Percentiles rank a stretch among this genome's conserved stretches.
Conservation (phyloP, 1,284 basidiomycete species). For the Puccinia novopanici region DNA sequence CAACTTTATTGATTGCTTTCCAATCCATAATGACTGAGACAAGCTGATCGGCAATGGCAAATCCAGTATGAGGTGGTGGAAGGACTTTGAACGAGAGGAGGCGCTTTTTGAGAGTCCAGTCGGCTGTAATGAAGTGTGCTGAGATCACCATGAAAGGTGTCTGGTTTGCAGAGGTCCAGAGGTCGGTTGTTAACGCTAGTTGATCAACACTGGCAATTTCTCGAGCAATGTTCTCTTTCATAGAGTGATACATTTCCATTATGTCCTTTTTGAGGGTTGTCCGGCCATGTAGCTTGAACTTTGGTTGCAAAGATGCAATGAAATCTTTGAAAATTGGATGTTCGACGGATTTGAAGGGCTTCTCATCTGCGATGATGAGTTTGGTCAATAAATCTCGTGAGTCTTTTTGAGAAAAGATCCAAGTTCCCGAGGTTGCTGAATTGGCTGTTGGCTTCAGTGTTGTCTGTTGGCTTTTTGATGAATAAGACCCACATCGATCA, state of each 20-base stretch:
- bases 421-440: too few relatives aligned
- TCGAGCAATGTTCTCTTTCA: background rate
- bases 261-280: background rate
- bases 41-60: background rate
- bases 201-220: background rate
- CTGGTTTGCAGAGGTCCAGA: background rate
- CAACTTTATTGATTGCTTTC: too few relatives aligned
- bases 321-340: background rate
- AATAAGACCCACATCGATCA: too few relatives aligned
- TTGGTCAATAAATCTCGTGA: background rate
- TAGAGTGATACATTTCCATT: background rate
- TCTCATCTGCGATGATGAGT: background rate
- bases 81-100: background rate
- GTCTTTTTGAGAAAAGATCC: background rate
- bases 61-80: background rate
- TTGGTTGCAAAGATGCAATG: background rate
- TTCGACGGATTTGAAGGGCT: too few relatives aligned
- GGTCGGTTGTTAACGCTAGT: background rate
- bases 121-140: background rate
- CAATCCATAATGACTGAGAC: background rate
- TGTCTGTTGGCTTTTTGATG: too few relatives aligned
- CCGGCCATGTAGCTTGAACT: background rate
- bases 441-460: too few relatives aligned
- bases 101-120: background rate
- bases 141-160: slow-evolving; percentile 5